A percentile compares a stretch with the other conserved stretches of the same genome.
These are phyloP conservation scores for Streptanthus diversifolius DNA, from an alignment of 345 rosid genomes.

Conservation along the genomic window DNA sequence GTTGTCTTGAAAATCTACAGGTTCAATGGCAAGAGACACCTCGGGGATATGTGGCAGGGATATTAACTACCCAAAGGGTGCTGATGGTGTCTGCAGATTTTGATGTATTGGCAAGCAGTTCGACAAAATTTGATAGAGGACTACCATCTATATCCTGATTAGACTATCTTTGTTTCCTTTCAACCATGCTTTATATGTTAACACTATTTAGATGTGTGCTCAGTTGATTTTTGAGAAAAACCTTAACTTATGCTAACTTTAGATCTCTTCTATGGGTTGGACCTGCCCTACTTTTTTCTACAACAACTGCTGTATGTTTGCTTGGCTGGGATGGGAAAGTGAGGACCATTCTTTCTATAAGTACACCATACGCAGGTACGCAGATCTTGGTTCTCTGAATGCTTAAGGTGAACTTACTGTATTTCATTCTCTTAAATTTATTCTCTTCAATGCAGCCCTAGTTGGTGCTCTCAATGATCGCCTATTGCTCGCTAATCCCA, in stretches of 20 bases:
- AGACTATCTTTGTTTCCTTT: not conserved
- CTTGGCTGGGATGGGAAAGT: slow-evolving; percentile 98
- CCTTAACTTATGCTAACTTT: slow-evolving; percentile 66
- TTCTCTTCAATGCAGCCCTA: slow-evolving; percentile 52
- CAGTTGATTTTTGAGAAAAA: slow-evolving; percentile 21
- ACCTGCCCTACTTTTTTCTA: slow-evolving; percentile 93
- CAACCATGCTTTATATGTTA: not conserved
- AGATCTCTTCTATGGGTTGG: slow-evolving; percentile 99
- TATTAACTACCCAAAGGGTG: slow-evolving; percentile 90
- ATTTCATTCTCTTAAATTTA: slow-evolving; percentile 21
- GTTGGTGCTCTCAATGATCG: slow-evolving; percentile 95
- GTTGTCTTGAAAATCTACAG: slow-evolving; percentile 35
- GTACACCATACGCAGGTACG: slow-evolving; percentile 86
- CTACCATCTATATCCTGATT: slow-evolving; percentile 87
- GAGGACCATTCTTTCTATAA: slow-evolving; percentile 79
- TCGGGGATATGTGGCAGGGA: slow-evolving; percentile 90
- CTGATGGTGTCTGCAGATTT: slow-evolving; percentile 87
- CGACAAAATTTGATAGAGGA: slow-evolving; percentile 83
- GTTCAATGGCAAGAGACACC: slow-evolving; percentile 96
- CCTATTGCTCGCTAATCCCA: slow-evolving; percentile 70
- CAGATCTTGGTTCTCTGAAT: slow-evolving; percentile 15
- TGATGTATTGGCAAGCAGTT: slow-evolving; percentile 79
- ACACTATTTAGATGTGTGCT: not conserved
- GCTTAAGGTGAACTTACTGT: slow-evolving; percentile 10
- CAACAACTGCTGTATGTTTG: slow-evolving; percentile 71